phyloP scores from a whole-genome alignment of 805 yeast species.

The Torulaspora gathmanii region DNA sequence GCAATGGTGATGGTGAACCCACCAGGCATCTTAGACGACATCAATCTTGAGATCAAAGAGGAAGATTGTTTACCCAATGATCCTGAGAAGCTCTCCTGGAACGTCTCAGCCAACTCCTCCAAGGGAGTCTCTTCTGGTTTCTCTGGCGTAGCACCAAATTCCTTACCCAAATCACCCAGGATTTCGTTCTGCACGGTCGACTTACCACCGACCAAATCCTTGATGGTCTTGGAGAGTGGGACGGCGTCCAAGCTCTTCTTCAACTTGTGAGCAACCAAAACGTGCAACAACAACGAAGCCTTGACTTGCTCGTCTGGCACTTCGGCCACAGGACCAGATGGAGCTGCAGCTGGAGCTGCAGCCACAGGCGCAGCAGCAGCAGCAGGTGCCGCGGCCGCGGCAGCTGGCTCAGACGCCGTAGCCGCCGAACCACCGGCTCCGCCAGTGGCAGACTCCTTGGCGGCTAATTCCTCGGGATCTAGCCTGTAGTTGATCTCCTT shows the following conservation, averaged over 20 bases:
- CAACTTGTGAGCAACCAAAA: conserved; percentile 90
- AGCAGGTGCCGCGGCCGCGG: conserved; percentile 53
- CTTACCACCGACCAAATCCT: conserved; percentile 97
- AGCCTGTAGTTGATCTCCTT: conserved; percentile 94
- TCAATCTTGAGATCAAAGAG: conserved; percentile 81
- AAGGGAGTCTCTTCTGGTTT: conserved; percentile 98
- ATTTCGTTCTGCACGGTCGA: conserved; percentile 98
- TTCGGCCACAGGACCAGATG: conserved; percentile 77
- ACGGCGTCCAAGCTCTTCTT: conserved; percentile 84
- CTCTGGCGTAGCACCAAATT: conserved; percentile 96
- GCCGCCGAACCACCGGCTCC: conserved; percentile 32
- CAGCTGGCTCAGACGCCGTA: conserved; percentile 45
- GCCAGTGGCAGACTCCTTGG: conserved; percentile 29
- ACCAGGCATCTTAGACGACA: conserved; percentile 99
- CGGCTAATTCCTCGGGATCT: conserved; percentile 51
- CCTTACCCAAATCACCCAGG: conserved; percentile 97
- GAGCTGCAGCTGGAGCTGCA: conserved; percentile 58
- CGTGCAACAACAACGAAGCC: conserved; percentile 77
- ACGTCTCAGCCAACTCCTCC: conserved; percentile 89
- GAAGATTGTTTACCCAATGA: conserved; percentile 90
- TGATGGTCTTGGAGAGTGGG: conserved; percentile 87
- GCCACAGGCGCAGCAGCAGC: conserved; percentile 57
- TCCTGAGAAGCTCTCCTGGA: conserved; percentile 88
- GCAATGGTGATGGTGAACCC: conserved; percentile 92
- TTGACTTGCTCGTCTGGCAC: conserved; percentile 86